These are phyloP conservation scores for Chalaropsis ovoidea DNA, from an alignment of 2,329 filamentous ascomycete species.

Conservation along the genomic window DNA sequence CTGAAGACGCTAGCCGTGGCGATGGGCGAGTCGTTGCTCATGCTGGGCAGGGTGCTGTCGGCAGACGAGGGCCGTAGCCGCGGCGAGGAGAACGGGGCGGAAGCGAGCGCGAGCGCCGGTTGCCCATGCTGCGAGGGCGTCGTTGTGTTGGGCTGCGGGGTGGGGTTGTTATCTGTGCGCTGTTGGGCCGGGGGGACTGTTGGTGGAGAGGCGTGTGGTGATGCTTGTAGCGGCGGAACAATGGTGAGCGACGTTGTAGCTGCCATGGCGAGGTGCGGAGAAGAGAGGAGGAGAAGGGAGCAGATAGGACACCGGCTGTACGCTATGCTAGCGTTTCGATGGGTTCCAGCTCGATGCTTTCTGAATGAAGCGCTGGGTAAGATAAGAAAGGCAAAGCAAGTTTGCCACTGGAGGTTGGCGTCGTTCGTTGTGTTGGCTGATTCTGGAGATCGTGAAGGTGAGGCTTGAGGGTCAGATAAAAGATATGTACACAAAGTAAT, in stretches of 20 bases:
- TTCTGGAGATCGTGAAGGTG: neutral
- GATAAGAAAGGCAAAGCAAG: neutral
- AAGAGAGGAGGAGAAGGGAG: neutral
- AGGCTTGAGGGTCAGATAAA: neutral
- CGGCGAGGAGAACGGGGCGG: neutral
- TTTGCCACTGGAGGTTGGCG: constrained; percentile 6
- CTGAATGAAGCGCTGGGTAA: neutral
- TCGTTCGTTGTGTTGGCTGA: neutral
- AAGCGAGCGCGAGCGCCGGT: neutral
- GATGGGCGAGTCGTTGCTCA: constrained; percentile 9
- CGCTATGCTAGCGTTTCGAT: too few relatives aligned
- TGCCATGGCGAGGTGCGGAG: constrained; percentile 12
- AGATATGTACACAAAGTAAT: neutral
- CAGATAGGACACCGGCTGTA: too few relatives aligned
- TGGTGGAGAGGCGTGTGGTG: neutral
- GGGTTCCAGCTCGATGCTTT: neutral
- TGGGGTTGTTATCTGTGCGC: neutral
- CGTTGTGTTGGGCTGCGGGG: neutral
- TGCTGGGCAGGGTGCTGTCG: neutral
- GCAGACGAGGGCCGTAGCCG: constrained; percentile 10
- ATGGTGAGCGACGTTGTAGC: constrained; percentile 18
- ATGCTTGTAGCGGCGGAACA: constrained; percentile 13
- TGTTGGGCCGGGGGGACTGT: neutral
- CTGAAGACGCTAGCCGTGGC: constrained; percentile 17
- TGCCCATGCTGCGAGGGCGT: neutral